These are phyloP conservation scores for Syzygium grande DNA, from an alignment of 345 rosid genomes.

Conservation along the genomic window DNA sequence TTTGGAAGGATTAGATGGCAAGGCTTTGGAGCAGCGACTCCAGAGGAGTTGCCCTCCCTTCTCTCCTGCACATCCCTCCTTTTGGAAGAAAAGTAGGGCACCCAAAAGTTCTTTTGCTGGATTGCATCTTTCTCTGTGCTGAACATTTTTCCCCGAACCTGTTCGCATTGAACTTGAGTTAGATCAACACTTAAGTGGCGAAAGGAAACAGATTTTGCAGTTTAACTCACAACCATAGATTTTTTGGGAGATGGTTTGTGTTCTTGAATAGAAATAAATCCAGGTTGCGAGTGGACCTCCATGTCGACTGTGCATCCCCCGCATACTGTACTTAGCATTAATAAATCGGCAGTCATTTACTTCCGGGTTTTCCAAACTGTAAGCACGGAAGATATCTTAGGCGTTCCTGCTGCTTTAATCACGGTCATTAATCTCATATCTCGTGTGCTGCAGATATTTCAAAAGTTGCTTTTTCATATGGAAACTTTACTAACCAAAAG, in stretches of 20 bases:
- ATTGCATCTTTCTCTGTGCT: neutral
- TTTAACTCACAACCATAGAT: neutral
- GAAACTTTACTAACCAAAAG: neutral
- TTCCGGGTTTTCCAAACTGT: neutral
- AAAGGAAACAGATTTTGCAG: neutral
- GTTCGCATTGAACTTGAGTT: neutral
- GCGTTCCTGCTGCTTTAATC: neutral
- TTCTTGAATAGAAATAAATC: neutral
- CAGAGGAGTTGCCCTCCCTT: slow-evolving; percentile 71
- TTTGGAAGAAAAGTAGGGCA: slow-evolving; percentile 45
- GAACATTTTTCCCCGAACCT: neutral
- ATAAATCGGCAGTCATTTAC: neutral
- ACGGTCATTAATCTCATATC: neutral
- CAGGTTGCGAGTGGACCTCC: neutral
- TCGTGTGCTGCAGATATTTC: neutral
- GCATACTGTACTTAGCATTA: neutral
- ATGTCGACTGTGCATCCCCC: neutral
- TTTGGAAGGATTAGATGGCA: slow-evolving; percentile 93
- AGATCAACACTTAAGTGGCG: neutral
- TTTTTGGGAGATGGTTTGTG: neutral
- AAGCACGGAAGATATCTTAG: neutral
- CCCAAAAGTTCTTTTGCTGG: neutral
- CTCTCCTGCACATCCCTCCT: slow-evolving; percentile 65
- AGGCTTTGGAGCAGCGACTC: slow-evolving; percentile 68
- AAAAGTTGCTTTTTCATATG: neutral